Evolutionary conservation across 2,329 filamentous ascomycete genomes (phyloP).

Genomic region (Neofusicoccum cordaticola): DNA sequence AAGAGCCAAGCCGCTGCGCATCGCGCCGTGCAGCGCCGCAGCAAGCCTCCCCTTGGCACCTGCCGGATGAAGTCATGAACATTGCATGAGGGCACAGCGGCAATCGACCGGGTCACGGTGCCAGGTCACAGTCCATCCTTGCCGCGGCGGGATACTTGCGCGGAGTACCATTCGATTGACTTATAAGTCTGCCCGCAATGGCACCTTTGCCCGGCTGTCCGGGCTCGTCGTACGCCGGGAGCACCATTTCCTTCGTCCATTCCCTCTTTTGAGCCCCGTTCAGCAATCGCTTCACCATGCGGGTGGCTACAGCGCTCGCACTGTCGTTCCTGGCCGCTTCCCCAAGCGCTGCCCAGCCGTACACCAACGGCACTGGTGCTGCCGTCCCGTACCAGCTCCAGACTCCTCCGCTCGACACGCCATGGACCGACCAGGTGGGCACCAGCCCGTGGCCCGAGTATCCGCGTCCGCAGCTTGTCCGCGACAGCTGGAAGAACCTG

Average conservation of each 20-base stretch:
- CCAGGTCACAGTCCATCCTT: background rate
- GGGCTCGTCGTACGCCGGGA: background rate
- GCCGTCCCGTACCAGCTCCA: constrained; percentile 40
- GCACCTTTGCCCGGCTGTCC: background rate
- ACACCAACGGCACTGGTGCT: background rate
- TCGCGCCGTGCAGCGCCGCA: background rate
- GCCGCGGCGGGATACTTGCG: background rate
- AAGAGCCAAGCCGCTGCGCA: background rate
- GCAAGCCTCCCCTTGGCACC: background rate
- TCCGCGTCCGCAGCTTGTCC: constrained; percentile 56
- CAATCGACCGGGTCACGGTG: background rate
- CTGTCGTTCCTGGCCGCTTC: background rate
- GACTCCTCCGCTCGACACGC: constrained; percentile 44
- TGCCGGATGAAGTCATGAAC: constrained; percentile 1
- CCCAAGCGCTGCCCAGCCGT: background rate
- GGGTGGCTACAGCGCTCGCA: background rate
- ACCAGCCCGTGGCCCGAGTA: constrained; percentile 58
- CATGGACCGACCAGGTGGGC: constrained; percentile 54
- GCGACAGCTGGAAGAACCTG: constrained; percentile 54
- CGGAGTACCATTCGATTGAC: background rate
- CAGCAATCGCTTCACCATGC: background rate
- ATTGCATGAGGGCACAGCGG: constrained; percentile 4
- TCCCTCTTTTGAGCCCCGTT: background rate
- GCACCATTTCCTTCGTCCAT: background rate
- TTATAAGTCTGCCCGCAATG: constrained; percentile 1